These are phyloP conservation scores for Keithomyces neogunnii DNA, from an alignment of 2,329 filamentous ascomycete genomes.

Conservation along the genomic window DNA sequence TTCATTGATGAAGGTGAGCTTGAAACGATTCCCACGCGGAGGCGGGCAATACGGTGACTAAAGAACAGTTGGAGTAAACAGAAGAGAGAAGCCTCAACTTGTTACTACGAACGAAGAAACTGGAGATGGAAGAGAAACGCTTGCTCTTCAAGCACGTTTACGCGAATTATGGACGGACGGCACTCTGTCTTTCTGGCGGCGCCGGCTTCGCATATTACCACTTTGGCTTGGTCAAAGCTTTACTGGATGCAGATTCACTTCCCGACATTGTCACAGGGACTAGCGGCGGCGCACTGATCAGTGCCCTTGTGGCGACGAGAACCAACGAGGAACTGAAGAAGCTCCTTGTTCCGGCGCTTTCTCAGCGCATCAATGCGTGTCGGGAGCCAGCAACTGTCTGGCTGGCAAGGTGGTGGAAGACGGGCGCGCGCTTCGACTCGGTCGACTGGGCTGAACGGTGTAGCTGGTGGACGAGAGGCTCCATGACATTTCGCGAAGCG, in stretches of 20 bases:
- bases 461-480: constrained; percentile 85
- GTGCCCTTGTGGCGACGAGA: constrained; percentile 76
- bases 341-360: constrained; percentile 79
- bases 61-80: constrained; percentile 17
- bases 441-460: constrained; percentile 81
- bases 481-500: constrained; percentile 89
- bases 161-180: constrained; percentile 86
- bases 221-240: constrained; percentile 82
- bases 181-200: constrained; percentile 85
- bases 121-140: constrained; percentile 67
- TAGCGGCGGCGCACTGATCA: constrained; percentile 85
- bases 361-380: constrained; percentile 76
- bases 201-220: constrained; percentile 97
- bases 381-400: constrained; percentile 69
- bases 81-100: constrained; percentile 60
- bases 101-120: constrained; percentile 56
- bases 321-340: constrained; percentile 86
- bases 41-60: neutral
- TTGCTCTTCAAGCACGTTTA: constrained; percentile 79
- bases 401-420: constrained; percentile 80
- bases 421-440: constrained; percentile 88
- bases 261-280: constrained; percentile 96
- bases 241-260: constrained; percentile 76
- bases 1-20: constrained; percentile 72
- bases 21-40: neutral